Conservation (phyloP, 2,329 filamentous ascomycete genomes). For the Macroventuria anomochaeta region DNA sequence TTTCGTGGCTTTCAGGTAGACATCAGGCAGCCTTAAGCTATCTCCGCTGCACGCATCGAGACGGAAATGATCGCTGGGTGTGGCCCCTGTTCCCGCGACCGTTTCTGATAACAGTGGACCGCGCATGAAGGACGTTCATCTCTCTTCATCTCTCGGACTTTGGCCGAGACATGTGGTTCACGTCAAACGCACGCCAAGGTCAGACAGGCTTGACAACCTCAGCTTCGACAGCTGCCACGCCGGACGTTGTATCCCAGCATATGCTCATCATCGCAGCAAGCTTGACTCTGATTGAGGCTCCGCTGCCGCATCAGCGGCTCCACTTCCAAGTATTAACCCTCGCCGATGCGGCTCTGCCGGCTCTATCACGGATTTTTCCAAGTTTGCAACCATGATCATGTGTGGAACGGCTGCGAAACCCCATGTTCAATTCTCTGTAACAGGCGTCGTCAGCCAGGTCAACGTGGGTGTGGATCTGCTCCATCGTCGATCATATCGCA, state of each 20-base stretch:
- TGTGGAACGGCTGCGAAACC: conserved; percentile 10
- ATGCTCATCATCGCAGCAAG: background rate
- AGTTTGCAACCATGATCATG: background rate
- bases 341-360: conserved; percentile 7
- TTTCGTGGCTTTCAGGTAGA: background rate
- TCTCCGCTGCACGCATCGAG: conserved; percentile 1
- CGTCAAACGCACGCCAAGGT: conserved; percentile 8
- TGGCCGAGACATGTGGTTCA: conserved; percentile 10
- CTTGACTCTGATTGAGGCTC: background rate
- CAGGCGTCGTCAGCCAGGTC: conserved; percentile 15
- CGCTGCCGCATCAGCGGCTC: conserved; percentile 1
- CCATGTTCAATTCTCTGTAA: conserved; percentile 7
- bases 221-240: conserved; percentile 1
- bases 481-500: conserved; percentile 10
- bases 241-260: background rate
- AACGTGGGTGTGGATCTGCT: conserved; percentile 10
- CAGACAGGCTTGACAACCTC: background rate
- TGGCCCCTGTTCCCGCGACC: conserved; percentile 10
- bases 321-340: conserved; percentile 11
- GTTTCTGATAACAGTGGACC: conserved; percentile 3
- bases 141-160: conserved; percentile 1
- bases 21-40: background rate
- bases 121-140: conserved; percentile 10
- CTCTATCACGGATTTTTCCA: background rate
- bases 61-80: conserved; percentile 3